Percentiles rank a stretch among this genome's conserved stretches.
Conservation (phyloP, 2,329 filamentous ascomycete species). For the Dryadomyces quercivorus region DNA sequence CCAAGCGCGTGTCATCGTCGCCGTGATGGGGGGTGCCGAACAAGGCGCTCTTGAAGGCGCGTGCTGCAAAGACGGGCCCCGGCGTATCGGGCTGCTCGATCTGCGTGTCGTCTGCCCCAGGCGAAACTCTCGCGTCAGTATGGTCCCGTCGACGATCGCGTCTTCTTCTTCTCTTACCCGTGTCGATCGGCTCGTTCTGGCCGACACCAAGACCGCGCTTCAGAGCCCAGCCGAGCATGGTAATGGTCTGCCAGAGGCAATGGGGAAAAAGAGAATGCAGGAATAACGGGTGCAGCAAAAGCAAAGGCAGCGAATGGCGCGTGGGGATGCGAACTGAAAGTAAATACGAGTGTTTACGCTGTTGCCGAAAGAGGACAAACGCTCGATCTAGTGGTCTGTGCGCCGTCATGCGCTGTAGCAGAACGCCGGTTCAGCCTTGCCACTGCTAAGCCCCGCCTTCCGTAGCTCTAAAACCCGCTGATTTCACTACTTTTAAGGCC, state of each 20-base stretch:
- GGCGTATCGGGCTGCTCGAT: slow-evolving; percentile 51
- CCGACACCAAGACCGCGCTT: slow-evolving; percentile 27
- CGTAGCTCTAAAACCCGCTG: background rate
- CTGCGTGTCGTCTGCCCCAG: slow-evolving; percentile 27
- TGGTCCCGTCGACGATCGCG: background rate
- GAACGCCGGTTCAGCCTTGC: slow-evolving; percentile 1
- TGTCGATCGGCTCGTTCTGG: slow-evolving; percentile 10
- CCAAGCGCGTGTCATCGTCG: slow-evolving; percentile 8
- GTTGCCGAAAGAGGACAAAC: slow-evolving; percentile 14
- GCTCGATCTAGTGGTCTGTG: slow-evolving; percentile 6
- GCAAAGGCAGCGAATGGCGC: background rate
- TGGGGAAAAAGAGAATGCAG: background rate
- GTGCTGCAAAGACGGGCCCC: slow-evolving; percentile 53
- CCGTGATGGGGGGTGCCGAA: slow-evolving; percentile 44
- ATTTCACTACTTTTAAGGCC: background rate
- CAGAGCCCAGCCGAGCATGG: slow-evolving; percentile 50
- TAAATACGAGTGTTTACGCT: slow-evolving; percentile 17
- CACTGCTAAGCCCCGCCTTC: background rate
- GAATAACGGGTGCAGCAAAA: too few relatives aligned
- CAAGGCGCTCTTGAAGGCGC: slow-evolving; percentile 50
- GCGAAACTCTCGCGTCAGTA: background rate
- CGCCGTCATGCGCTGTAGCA: background rate
- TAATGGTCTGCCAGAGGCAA: background rate
- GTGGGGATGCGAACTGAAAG: background rate
- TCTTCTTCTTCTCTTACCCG: slow-evolving; percentile 5